Percentiles rank a stretch among this genome's conserved stretches.
These are phyloP conservation scores for Pichia gijzeniarum DNA, from an alignment of 805 yeast genomes.

Conservation along the genomic window DNA sequence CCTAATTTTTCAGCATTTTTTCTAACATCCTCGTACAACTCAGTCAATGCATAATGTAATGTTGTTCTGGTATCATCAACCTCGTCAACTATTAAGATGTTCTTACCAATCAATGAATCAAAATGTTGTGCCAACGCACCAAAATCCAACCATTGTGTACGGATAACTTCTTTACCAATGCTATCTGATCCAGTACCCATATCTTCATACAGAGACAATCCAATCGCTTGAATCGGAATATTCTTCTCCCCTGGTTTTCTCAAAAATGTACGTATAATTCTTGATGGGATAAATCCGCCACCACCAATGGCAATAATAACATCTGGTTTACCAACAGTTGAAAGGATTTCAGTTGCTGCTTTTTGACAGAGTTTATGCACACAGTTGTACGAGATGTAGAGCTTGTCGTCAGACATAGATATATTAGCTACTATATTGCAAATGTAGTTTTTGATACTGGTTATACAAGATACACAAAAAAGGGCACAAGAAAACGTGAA, in stretches of 20 bases:
- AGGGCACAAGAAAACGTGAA: too few species aligned
- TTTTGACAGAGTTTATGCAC: constrained; percentile 76
- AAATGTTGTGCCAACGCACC: constrained; percentile 62
- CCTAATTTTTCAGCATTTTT: constrained; percentile 55
- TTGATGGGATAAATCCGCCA: constrained; percentile 66
- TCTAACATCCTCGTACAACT: constrained; percentile 59
- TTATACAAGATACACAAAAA: background rate
- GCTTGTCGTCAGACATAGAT: constrained; percentile 35
- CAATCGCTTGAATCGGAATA: constrained; percentile 67
- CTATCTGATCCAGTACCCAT: constrained; percentile 41
- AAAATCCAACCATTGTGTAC: constrained; percentile 90
- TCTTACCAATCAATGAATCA: constrained; percentile 74
- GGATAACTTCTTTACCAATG: constrained; percentile 73
- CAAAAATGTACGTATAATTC: constrained; percentile 59
- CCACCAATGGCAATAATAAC: constrained; percentile 65
- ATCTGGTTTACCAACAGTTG: constrained; percentile 35
- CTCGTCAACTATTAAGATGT: constrained; percentile 78
- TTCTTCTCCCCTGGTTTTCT: constrained; percentile 54
- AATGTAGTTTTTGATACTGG: too few species aligned
- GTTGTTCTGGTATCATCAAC: constrained; percentile 93
- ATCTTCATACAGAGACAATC: constrained; percentile 58
- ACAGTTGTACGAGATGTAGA: constrained; percentile 69
- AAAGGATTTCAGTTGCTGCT: constrained; percentile 29
- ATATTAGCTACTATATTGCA: too few species aligned
- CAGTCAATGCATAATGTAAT: constrained; percentile 74